These are phyloP conservation scores for Rhizophora apiculata DNA, from an alignment of 345 rosid genomes.

Conservation along the genomic window DNA sequence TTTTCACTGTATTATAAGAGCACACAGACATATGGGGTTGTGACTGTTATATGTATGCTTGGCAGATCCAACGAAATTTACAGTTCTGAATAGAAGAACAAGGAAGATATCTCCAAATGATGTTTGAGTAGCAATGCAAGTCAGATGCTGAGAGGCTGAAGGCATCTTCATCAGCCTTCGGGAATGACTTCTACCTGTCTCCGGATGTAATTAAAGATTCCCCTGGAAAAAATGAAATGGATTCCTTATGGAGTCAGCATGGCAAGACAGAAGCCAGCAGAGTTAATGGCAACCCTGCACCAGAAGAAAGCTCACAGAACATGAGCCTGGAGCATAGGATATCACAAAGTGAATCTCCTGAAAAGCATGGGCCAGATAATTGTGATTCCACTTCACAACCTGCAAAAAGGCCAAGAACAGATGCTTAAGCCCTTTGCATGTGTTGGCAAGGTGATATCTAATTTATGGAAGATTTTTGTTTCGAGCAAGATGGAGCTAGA, in stretches of 20 bases:
- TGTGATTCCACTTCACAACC: constrained; percentile 28
- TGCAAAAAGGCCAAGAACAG: constrained; percentile 54
- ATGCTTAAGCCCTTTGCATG: constrained; percentile 27
- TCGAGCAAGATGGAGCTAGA: constrained; percentile 27
- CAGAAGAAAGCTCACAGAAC: constrained; percentile 26
- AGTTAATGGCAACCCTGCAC: constrained; percentile 9
- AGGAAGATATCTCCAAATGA: constrained; percentile 89
- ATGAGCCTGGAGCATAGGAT: constrained; percentile 28
- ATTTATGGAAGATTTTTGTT: constrained; percentile 17
- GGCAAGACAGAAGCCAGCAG: constrained; percentile 8
- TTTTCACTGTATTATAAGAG: not conserved
- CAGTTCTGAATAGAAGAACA: constrained; percentile 96
- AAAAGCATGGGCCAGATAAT: constrained; percentile 23
- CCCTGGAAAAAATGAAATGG: constrained; percentile 31
- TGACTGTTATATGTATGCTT: not conserved
- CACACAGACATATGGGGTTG: not conserved
- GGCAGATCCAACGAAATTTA: constrained; percentile 82
- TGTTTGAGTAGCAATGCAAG: constrained; percentile 86
- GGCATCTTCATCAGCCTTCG: constrained; percentile 47
- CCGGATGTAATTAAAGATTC: constrained; percentile 27
- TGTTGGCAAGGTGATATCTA: constrained; percentile 12
- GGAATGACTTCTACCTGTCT: constrained; percentile 33
- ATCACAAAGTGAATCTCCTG: constrained; percentile 22
- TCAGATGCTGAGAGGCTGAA: constrained; percentile 56
- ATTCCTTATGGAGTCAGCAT: constrained; percentile 29